Evolutionary conservation across 2,329 filamentous ascomycete genomes (phyloP), one percentile per base, ranked within the genome.

Genomic region (Huntiella moniliformis): DNA sequence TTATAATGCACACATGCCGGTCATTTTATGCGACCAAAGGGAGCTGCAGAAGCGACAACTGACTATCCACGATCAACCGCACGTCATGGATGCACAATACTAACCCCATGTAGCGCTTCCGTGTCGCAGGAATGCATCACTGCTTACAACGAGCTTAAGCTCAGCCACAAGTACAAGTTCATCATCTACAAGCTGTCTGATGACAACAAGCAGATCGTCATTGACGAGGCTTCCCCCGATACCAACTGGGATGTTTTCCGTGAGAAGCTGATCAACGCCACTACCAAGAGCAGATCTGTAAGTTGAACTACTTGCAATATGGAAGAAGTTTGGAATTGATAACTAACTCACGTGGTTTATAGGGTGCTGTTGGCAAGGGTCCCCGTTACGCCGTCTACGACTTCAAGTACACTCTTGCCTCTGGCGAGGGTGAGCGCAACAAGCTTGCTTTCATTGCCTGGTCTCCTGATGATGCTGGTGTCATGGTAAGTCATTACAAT

Each of bases 111-210:
- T 63, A 86, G 81, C 72, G 80, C 81, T 56, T 70, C 71, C 60
- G 77, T 86, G 57, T 66, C 72, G 54, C 71, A 74, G 60, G 80
- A 87, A 50, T 86, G 81, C 73, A 74, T 76, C 60, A 61, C 62
- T 54, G 63, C 67, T 50, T 88, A 79, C 73, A 85, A 87, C 64
- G 79, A 87, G 55, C 73, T 88, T 54, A 88, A 88, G 75, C 77
- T 86, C 56, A 70, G 66, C 65, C 86, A 86, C 67, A 77, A 75
- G 68, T 71, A 76, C 68, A 87, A 85, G 67, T 92, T 74, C 73
- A 80, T 91, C 67, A 77, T 91, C 71, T 88, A 74, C 78, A 85
- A 86, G 73, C 76, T 91, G 61, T 79, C 77, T 53, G 81, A 87
- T 64, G 73, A 86, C 69, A 77, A 77, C 72, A 84, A 79, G 66